phyloP scores from a whole-genome alignment of 192 early-diverging fungal species.

The Rhizophagus sp. region DNA sequence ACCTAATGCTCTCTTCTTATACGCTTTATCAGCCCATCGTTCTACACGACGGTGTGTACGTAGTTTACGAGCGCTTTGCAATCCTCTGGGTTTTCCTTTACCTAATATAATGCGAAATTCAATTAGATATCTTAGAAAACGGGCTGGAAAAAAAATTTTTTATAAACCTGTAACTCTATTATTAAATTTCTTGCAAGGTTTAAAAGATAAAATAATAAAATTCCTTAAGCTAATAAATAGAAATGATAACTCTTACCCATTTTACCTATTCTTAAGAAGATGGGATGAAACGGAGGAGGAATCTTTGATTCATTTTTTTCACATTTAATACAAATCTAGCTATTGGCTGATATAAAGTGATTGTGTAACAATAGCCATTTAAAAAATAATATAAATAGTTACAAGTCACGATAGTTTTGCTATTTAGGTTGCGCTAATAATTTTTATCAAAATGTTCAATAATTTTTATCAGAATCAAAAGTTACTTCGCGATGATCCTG shows the following conservation, averaged over 20 bases:
- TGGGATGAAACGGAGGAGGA: neutral
- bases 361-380: no score
- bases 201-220: neutral
- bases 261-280: neutral
- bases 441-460: neutral
- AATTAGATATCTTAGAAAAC: neutral
- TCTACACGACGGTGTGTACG: conserved; percentile 97
- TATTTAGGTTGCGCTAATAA: no score
- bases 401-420: no score
- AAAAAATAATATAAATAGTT: no score
- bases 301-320: neutral
- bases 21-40: conserved; percentile 98
- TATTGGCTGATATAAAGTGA: neutral
- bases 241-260: conserved; percentile 4
- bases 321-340: neutral
- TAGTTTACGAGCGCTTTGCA: conserved; percentile 98
- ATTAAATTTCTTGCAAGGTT: neutral
- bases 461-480: neutral
- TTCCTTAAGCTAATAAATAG: neutral
- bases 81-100: conserved; percentile 95
- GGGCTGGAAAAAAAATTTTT: neutral
- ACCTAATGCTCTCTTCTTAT: conserved; percentile 98
- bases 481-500: neutral
- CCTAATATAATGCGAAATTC: conserved; percentile 36
- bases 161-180: neutral